Percentiles rank a stretch among this genome's conserved stretches.
Evolutionary conservation across 495 filamentous ascomycete species (phyloP).

Genomic region (Penicillium riverlandense): DNA sequence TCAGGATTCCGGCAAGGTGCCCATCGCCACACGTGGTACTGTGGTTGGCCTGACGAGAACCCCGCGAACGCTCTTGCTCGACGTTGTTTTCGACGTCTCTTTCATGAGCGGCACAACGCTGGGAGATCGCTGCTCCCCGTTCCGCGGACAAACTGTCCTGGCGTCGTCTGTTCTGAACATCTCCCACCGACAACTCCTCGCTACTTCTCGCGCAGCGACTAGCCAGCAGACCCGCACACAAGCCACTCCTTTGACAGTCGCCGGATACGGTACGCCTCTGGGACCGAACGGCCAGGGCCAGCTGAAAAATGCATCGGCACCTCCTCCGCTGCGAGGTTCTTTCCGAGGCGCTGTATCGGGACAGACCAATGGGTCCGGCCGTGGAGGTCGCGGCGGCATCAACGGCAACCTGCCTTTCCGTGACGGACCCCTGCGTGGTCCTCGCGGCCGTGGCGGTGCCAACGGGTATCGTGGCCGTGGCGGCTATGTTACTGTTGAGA

Average conservation of each 20-base stretch:
- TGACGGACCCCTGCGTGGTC: constrained; percentile 22
- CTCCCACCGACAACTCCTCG: constrained; percentile 70
- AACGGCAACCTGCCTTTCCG: constrained; percentile 36
- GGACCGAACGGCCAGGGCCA: constrained; percentile 57
- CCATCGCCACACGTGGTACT: constrained; percentile 85
- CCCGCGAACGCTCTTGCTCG: constrained; percentile 69
- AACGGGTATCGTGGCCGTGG: constrained; percentile 30
- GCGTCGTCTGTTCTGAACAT: constrained; percentile 80
- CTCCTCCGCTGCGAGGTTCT: constrained; percentile 60
- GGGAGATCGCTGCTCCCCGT: constrained; percentile 83
- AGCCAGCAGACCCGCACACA: constrained; percentile 46
- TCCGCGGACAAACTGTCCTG: constrained; percentile 90
- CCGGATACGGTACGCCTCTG: constrained; percentile 51
- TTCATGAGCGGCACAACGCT: constrained; percentile 96
- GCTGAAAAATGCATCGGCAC: constrained; percentile 58
- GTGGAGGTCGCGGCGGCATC: constrained; percentile 34
- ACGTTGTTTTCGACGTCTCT: constrained; percentile 85
- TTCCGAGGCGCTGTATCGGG: constrained; percentile 61
- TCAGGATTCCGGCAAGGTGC: constrained; percentile 88
- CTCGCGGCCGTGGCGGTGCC: constrained; percentile 24
- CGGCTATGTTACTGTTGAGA: constrained; percentile 49
- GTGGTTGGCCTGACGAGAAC: constrained; percentile 88
- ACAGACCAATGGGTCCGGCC: constrained; percentile 19
- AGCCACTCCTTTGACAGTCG: constrained; percentile 49
- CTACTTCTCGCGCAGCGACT: constrained; percentile 62